Percentiles rank a stretch among this genome's conserved stretches.
phyloP scores from a whole-genome alignment of 202 grass and related monocot genomes.

The Carex arenaria region DNA sequence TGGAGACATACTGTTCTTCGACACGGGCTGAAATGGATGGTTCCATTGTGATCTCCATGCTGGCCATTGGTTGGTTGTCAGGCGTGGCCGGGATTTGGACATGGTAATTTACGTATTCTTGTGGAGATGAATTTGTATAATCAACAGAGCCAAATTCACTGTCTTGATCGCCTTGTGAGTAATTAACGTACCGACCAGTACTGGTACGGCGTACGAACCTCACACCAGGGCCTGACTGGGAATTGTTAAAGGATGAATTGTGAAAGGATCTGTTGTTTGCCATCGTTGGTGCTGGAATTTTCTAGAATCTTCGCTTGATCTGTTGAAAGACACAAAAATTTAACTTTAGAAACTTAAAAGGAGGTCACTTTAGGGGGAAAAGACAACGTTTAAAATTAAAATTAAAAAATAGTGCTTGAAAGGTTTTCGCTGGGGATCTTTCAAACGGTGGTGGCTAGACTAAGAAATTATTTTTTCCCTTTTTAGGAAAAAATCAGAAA shows the following conservation, averaged over 20 bases:
- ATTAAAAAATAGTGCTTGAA: background rate
- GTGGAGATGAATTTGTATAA: conserved; percentile 36
- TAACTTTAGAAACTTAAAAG: background rate
- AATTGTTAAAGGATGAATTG: conserved; percentile 4
- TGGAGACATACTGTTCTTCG: conserved; percentile 93
- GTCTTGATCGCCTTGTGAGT: conserved; percentile 87
- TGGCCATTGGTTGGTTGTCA: conserved; percentile 77
- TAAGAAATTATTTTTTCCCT: background rate
- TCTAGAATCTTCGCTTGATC: conserved; percentile 18
- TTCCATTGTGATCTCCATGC: conserved; percentile 49
- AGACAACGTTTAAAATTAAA: background rate
- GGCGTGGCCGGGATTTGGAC: conserved; percentile 77
- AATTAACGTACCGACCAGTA: conserved; percentile 71
- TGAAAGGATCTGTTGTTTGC: conserved; percentile 30
- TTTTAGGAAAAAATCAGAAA: background rate
- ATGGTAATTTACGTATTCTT: conserved; percentile 73
- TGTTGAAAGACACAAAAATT: background rate
- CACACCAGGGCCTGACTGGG: conserved; percentile 22
- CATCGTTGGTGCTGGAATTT: conserved; percentile 9
- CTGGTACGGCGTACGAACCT: conserved; percentile 71
- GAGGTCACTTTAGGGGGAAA: background rate
- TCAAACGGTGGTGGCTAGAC: background rate
- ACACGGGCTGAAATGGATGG: conserved; percentile 74
- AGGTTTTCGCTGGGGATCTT: background rate
- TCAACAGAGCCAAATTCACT: conserved; percentile 43